Conservation (phyloP, 208 protist species). For the Leishmania tarentolae region DNA sequence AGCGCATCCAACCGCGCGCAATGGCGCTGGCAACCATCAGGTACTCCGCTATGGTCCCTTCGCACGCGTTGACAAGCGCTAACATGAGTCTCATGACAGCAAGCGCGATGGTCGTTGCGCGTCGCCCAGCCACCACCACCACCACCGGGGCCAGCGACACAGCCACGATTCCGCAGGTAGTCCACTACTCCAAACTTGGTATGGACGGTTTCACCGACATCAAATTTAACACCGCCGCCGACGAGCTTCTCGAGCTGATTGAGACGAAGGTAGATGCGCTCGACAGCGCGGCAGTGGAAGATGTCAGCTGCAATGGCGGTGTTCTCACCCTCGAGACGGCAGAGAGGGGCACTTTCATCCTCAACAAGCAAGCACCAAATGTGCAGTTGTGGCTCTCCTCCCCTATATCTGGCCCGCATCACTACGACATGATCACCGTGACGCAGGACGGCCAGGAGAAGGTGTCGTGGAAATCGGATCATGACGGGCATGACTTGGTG, state of each 20-base stretch:
- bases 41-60: neutral
- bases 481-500: constrained; percentile 70
- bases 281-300: constrained; percentile 56
- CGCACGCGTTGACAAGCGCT: neutral
- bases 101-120: neutral
- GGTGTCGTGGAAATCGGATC: constrained; percentile 59
- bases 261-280: constrained; percentile 63
- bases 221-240: constrained; percentile 72
- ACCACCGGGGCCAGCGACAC: neutral
- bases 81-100: neutral
- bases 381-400: constrained; percentile 94
- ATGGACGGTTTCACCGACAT: constrained; percentile 90
- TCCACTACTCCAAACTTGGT: constrained; percentile 61
- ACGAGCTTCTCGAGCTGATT: constrained; percentile 66
- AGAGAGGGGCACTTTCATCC: constrained; percentile 72
- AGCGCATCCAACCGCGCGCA: neutral
- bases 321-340: constrained; percentile 82
- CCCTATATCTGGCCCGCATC: constrained; percentile 86
- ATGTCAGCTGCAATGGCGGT: constrained; percentile 60
- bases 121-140: neutral
- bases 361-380: constrained; percentile 94
- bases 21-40: neutral
- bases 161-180: constrained; percentile 5
- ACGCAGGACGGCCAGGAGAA: constrained; percentile 18
- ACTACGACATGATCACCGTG: constrained; percentile 81